These are phyloP conservation scores for Xylariaceae sp. DNA, from an alignment of 2,329 filamentous ascomycete genomes.

Conservation along the genomic window DNA sequence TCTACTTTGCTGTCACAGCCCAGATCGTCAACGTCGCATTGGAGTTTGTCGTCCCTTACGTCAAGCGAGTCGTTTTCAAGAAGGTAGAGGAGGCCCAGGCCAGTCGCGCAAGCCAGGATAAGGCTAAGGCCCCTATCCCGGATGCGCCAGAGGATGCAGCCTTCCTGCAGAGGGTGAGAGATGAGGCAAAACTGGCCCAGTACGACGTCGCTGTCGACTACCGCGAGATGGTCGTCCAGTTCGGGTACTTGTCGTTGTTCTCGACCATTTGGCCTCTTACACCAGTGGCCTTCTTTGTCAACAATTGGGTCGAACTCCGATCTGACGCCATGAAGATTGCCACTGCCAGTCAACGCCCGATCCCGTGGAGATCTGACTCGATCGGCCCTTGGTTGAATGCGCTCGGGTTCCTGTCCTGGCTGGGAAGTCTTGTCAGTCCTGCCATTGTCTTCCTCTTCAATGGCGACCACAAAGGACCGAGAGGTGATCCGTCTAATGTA, in stretches of 20 bases:
- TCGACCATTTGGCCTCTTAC: slow-evolving; percentile 95
- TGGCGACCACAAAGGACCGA: slow-evolving; percentile 57
- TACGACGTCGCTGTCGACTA: slow-evolving; percentile 92
- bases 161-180: slow-evolving; percentile 75
- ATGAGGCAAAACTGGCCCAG: slow-evolving; percentile 72
- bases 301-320: slow-evolving; percentile 94
- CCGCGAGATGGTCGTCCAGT: slow-evolving; percentile 87
- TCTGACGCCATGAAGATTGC: slow-evolving; percentile 94
- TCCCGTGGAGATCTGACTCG: slow-evolving; percentile 83
- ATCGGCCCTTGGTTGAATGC: slow-evolving; percentile 90
- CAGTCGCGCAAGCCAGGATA: slow-evolving; percentile 51
- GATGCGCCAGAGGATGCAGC: slow-evolving; percentile 72
- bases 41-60: slow-evolving; percentile 78
- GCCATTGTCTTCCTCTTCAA: slow-evolving; percentile 88
- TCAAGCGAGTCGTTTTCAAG: slow-evolving; percentile 71
- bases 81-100: slow-evolving; percentile 73
- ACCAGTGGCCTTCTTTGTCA: slow-evolving; percentile 79
- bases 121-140: slow-evolving; percentile 45
- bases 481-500: slow-evolving; percentile 64
- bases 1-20: slow-evolving; percentile 92
- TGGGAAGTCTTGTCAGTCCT: slow-evolving; percentile 81
- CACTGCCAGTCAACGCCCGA: slow-evolving; percentile 79
- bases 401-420: slow-evolving; percentile 85
- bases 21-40: slow-evolving; percentile 83
- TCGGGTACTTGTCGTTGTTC: slow-evolving; percentile 80